These are phyloP conservation scores for Cylindrodendrum hubeiense DNA, from an alignment of 2,329 filamentous ascomycete species.

Conservation along the genomic window DNA sequence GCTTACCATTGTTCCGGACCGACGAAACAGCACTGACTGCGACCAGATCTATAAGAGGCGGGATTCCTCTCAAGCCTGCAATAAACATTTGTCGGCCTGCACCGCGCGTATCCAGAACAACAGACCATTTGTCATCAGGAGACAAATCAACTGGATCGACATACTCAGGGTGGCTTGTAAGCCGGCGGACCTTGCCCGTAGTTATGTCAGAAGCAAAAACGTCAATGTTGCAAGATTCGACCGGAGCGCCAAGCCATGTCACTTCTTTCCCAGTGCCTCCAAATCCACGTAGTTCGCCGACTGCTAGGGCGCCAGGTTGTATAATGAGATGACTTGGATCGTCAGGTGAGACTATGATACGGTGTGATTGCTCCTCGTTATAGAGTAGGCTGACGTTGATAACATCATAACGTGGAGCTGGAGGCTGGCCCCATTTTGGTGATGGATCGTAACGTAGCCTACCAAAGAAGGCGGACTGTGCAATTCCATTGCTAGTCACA, in stretches of 20 bases:
- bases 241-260: conserved; percentile 54
- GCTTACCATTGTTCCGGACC: conserved; percentile 58
- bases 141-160: conserved; percentile 57
- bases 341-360: neutral
- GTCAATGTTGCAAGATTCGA: conserved; percentile 60
- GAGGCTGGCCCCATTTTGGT: neutral
- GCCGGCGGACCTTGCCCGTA: conserved; percentile 55
- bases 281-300: conserved; percentile 61
- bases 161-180: conserved; percentile 60
- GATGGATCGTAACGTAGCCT: neutral
- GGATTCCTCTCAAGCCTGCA: conserved; percentile 54
- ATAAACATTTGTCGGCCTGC: conserved; percentile 55
- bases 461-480: neutral
- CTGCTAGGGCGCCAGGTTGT: conserved; percentile 52
- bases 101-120: conserved; percentile 58
- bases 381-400: neutral
- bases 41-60: conserved; percentile 55
- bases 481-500: neutral
- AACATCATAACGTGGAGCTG: neutral
- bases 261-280: conserved; percentile 55
- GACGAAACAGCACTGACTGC: conserved; percentile 50
- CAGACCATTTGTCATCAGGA: conserved; percentile 55
- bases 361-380: neutral
- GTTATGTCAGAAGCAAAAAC: conserved; percentile 55
- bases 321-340: too few species aligned